Conservation (phyloP, 2,329 filamentous ascomycete species). For the Eutypella sp. region DNA sequence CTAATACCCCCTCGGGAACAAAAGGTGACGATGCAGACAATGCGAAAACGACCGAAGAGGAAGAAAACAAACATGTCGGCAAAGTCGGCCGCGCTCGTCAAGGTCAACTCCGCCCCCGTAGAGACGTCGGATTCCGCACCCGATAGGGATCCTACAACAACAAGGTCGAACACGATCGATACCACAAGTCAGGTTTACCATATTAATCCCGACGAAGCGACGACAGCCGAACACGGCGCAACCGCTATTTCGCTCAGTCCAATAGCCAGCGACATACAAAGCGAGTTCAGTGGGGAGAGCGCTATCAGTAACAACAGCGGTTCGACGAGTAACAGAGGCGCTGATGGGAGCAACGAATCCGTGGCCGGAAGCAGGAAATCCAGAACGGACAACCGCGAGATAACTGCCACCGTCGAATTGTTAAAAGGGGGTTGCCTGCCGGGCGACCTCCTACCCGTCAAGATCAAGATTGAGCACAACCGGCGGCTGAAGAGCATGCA, state of each 20-base stretch:
- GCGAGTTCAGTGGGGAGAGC: conserved; percentile 68
- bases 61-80: conserved; percentile 50
- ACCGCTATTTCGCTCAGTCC: conserved; percentile 35
- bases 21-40: conserved; percentile 81
- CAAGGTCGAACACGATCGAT: conserved; percentile 30
- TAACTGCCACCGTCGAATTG: conserved; percentile 80
- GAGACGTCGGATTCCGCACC: conserved; percentile 35
- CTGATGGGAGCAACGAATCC: conserved; percentile 43
- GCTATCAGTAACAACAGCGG: conserved; percentile 61
- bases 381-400: conserved; percentile 65
- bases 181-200: conserved; percentile 38
- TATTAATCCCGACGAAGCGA: conserved; percentile 34
- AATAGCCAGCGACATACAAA: conserved; percentile 52
- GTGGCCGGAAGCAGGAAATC: conserved; percentile 44
- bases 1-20: conserved; percentile 70
- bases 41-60: conserved; percentile 64
- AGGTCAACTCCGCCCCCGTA: conserved; percentile 28
- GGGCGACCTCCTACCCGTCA: conserved; percentile 76
- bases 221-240: conserved; percentile 25
- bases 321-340: conserved; percentile 46
- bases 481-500: conserved; percentile 87
- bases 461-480: conserved; percentile 78
- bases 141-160: conserved; percentile 33
- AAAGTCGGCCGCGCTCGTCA: conserved; percentile 35
- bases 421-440: conserved; percentile 78